Percentiles rank a stretch among this genome's conserved stretches.
Evolutionary conservation across 148 eudicot genomes (phyloP).

Genomic region (Silene conica): DNA sequence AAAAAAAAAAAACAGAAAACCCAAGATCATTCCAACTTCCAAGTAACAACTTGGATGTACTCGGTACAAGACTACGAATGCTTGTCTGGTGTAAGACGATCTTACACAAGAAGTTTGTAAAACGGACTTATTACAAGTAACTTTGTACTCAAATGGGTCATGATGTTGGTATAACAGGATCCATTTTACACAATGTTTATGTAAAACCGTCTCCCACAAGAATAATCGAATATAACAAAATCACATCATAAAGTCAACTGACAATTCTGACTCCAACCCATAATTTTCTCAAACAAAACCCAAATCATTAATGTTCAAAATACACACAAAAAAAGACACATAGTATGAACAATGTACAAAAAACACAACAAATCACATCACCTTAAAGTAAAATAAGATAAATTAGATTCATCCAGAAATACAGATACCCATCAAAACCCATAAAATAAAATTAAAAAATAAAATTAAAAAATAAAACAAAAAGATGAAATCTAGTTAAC

Average conservation of each 20-base stretch:
- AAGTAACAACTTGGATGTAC: neutral
- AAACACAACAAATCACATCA: too few relatives aligned
- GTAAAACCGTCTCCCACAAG: too few relatives aligned
- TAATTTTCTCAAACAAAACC: neutral
- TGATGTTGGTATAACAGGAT: too few relatives aligned
- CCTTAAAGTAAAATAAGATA: too few relatives aligned
- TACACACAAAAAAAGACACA: neutral
- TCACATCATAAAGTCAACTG: slow-evolving; percentile 8
- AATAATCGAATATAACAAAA: neutral
- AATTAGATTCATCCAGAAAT: neutral
- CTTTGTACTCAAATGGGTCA: too few relatives aligned
- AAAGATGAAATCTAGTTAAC: neutral
- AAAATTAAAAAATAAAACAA: neutral
- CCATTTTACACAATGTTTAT: too few relatives aligned
- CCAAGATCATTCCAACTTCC: slow-evolving; percentile 2
- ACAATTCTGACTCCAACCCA: neutral
- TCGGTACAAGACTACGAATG: neutral
- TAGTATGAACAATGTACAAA: neutral
- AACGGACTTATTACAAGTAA: too few relatives aligned
- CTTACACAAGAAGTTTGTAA: too few relatives aligned
- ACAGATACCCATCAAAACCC: neutral
- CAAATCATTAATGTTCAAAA: neutral
- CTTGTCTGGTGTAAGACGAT: too few relatives aligned
- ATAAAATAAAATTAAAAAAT: too few relatives aligned
- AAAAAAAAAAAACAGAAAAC: neutral